A percentile compares a stretch with the other conserved stretches of the same genome.
phyloP scores from a whole-genome alignment of 2,329 filamentous ascomycete genomes.

The Verticillium longisporum region DNA sequence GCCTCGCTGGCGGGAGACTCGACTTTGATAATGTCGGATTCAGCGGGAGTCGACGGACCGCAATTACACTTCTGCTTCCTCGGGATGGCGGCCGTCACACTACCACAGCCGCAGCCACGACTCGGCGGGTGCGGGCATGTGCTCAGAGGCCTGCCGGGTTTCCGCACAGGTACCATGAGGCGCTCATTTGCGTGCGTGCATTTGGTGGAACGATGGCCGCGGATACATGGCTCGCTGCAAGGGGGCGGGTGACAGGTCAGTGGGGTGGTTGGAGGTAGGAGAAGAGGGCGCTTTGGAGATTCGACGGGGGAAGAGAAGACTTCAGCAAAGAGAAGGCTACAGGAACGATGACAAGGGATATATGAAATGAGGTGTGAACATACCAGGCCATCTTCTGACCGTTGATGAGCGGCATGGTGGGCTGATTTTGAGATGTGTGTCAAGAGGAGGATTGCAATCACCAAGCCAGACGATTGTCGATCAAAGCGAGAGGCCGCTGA shows the following conservation, averaged over 20 bases:
- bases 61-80: conserved; percentile 51
- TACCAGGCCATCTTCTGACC: conserved; percentile 66
- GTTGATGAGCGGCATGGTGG: conserved; percentile 60
- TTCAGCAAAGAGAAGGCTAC: not conserved
- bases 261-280: not conserved
- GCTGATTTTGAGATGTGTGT: not conserved
- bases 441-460: not conserved
- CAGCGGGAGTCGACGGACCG: conserved; percentile 19
- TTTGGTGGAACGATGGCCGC: conserved; percentile 69
- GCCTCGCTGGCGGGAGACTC: conserved; percentile 20
- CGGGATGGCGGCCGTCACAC: conserved; percentile 59
- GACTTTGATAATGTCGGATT: conserved; percentile 10
- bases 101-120: conserved; percentile 53
- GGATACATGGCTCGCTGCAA: conserved; percentile 63
- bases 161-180: conserved; percentile 63
- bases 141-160: conserved; percentile 64
- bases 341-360: conserved; percentile 2
- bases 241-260: not conserved
- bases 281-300: not conserved
- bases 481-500: not conserved
- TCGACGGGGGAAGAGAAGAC: no score
- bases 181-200: conserved; percentile 63
- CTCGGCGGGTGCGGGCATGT: conserved; percentile 60
- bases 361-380: conserved; percentile 33
- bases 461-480: not conserved